These are phyloP conservation scores for Boechera retrofracta DNA, from an alignment of 345 rosid species.

Conservation along the genomic window DNA sequence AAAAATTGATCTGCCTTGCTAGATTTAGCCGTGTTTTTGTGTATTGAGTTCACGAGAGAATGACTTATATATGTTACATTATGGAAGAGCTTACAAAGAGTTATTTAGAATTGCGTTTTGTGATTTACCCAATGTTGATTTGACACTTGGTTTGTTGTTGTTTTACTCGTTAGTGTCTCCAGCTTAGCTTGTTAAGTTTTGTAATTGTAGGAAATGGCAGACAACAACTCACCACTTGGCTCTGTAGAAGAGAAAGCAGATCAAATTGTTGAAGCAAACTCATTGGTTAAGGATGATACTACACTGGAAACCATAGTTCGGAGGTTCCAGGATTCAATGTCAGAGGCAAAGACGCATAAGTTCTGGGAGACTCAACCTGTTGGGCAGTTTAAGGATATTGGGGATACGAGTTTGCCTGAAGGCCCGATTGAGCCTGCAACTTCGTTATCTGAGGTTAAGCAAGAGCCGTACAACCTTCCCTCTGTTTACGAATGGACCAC, in stretches of 20 bases:
- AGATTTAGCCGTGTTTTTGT: slow-evolving; percentile 7
- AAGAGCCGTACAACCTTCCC: slow-evolving; percentile 92
- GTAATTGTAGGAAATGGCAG: slow-evolving; percentile 59
- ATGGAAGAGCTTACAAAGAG: neutral
- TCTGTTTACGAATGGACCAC: slow-evolving; percentile 81
- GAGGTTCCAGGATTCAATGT: slow-evolving; percentile 69
- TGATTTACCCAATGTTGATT: slow-evolving; percentile 1
- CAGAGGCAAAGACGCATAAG: slow-evolving; percentile 64
- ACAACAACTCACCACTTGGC: slow-evolving; percentile 55
- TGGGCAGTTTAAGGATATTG: slow-evolving; percentile 78
- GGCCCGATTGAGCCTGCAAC: slow-evolving; percentile 79
- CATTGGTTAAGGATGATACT: slow-evolving; percentile 51
- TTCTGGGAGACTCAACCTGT: slow-evolving; percentile 98
- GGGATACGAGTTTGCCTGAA: slow-evolving; percentile 73
- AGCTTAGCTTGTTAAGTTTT: slow-evolving; percentile 27
- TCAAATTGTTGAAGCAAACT: slow-evolving; percentile 52
- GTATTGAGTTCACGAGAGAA: neutral
- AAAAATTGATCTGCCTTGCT: neutral
- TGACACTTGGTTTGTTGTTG: neutral
- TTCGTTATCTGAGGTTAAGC: slow-evolving; percentile 75
- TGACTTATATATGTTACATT: neutral
- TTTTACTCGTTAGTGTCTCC: too few species aligned
- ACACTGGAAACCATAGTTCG: slow-evolving; percentile 66
- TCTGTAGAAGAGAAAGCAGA: slow-evolving; percentile 60
- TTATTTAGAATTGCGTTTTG: slow-evolving; percentile 6